Conservation (phyloP, 1,284 basidiomycete species). For the Austroboletus niveus region DNA sequence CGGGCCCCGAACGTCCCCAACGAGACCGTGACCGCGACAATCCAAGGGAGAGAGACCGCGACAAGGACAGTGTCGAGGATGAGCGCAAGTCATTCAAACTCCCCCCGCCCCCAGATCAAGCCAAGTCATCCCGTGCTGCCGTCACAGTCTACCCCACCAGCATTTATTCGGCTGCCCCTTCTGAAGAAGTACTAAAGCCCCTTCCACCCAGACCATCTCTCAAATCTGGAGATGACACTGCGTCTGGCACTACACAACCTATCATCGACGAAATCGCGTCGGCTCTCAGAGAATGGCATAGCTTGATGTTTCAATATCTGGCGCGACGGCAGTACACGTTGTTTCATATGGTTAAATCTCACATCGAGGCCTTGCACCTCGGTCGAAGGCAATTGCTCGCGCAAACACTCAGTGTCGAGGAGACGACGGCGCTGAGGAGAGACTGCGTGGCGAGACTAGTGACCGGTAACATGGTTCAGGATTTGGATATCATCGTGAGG, state of each 20-base stretch:
- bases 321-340: conserved; percentile 86
- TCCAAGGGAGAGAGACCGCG: conserved; percentile 58
- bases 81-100: conserved; percentile 65
- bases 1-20: conserved; percentile 32
- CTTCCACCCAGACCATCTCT: conserved; percentile 90
- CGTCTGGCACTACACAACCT: conserved; percentile 78
- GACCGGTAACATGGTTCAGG: conserved; percentile 88
- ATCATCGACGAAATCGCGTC: conserved; percentile 97
- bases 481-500: conserved; percentile 91
- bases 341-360: conserved; percentile 83
- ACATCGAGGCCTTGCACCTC: conserved; percentile 89
- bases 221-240: conserved; percentile 90
- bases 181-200: conserved; percentile 68
- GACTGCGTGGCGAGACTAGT: conserved; percentile 90
- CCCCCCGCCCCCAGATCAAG: conserved; percentile 70
- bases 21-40: conserved; percentile 65
- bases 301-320: conserved; percentile 89
- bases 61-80: conserved; percentile 39
- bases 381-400: conserved; percentile 88
- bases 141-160: conserved; percentile 68
- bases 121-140: conserved; percentile 65
- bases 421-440: conserved; percentile 77
- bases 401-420: conserved; percentile 85
- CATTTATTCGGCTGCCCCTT: conserved; percentile 63
- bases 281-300: conserved; percentile 93